These are phyloP conservation scores for Aspergillus sparsus DNA, from an alignment of 495 filamentous ascomycete species.

Conservation along the genomic window DNA sequence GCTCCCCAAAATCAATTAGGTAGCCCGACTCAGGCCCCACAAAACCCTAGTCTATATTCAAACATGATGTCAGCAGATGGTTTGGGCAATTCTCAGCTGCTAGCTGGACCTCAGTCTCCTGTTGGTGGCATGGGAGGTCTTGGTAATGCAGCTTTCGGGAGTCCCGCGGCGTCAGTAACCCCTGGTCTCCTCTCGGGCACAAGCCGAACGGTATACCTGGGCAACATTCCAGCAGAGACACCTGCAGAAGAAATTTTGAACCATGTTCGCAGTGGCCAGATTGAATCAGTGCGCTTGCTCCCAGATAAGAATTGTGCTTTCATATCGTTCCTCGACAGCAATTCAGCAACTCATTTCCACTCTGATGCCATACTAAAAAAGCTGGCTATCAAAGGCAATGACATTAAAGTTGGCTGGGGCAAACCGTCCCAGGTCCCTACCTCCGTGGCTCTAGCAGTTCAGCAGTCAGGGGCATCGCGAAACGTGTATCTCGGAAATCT, in stretches of 20 bases:
- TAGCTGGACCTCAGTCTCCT: slow-evolving; percentile 84
- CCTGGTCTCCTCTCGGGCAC: slow-evolving; percentile 85
- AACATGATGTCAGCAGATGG: slow-evolving; percentile 74
- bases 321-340: slow-evolving; percentile 96
- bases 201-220: slow-evolving; percentile 93
- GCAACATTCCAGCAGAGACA: slow-evolving; percentile 98
- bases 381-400: slow-evolving; percentile 93
- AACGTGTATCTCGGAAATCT: slow-evolving; percentile 98
- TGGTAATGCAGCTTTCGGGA: slow-evolving; percentile 57
- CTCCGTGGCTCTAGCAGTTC: slow-evolving; percentile 91
- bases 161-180: slow-evolving; percentile 67
- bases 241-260: slow-evolving; percentile 96
- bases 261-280: slow-evolving; percentile 95
- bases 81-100: slow-evolving; percentile 67
- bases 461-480: slow-evolving; percentile 96
- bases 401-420: slow-evolving; percentile 99
- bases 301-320: slow-evolving; percentile 99
- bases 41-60: slow-evolving; percentile 72
- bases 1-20: slow-evolving; percentile 56
- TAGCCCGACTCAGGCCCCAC: slow-evolving; percentile 64
- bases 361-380: slow-evolving; percentile 99
- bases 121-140: slow-evolving; percentile 69
- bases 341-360: slow-evolving; percentile 97
- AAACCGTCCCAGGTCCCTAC: slow-evolving; percentile 98
- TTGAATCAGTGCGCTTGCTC: slow-evolving; percentile 93